Percentiles rank a stretch among this genome's conserved stretches.
Conservation (phyloP, 345 rosid species). For the Mangifera indica region DNA sequence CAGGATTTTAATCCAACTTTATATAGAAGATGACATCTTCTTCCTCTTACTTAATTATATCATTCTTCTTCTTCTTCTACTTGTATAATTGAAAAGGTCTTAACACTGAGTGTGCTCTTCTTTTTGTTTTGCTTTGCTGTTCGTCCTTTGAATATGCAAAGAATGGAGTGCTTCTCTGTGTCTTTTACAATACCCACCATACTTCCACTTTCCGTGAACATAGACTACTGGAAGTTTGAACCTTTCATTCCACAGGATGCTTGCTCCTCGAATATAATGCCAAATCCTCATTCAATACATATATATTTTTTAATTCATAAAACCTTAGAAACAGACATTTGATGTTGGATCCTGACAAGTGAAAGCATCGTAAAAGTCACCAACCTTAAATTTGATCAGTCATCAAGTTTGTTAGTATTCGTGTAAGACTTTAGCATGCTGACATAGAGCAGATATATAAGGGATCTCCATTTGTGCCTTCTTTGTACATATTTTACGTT, state of each 20-base stretch:
- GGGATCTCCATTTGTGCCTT: neutral
- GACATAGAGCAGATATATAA: neutral
- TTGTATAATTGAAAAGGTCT: neutral
- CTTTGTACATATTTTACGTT: neutral
- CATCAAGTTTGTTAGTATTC: neutral
- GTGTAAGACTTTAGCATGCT: neutral
- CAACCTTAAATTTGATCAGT: neutral
- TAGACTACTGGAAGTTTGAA: neutral
- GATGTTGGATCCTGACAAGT: neutral
- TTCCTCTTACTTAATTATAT: no score
- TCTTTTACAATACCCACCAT: neutral
- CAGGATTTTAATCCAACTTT: no score
- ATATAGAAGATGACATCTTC: no score
- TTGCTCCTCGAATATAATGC: neutral
- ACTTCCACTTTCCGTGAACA: neutral
- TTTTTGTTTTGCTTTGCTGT: neutral
- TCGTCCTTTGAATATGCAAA: neutral
- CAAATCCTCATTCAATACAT: neutral
- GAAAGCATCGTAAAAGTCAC: neutral
- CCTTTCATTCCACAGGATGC: neutral
- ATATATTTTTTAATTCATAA: neutral
- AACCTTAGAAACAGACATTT: neutral
- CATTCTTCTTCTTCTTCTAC: no score
- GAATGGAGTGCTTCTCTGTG: neutral
- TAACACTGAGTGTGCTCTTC: neutral